Conservation (phyloP, 768 basidiomycete species). For the Boletus rubroflammeus region DNA sequence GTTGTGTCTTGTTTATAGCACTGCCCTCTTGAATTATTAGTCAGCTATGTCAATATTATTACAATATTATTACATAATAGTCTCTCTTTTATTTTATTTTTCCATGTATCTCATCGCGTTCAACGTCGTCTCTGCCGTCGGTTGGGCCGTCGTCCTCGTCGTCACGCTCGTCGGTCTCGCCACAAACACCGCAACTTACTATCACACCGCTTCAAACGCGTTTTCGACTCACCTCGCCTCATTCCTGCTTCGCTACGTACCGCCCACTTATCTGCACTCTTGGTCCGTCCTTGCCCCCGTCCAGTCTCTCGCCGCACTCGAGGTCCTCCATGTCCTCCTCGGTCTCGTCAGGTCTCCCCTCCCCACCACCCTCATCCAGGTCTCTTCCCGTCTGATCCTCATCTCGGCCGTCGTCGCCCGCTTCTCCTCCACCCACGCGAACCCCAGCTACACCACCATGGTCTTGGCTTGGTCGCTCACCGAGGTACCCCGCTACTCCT, state of each 20-base stretch:
- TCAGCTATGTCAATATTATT: slow-evolving; percentile 11
- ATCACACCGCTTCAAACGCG: slow-evolving; percentile 36
- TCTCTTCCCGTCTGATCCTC: slow-evolving; percentile 73
- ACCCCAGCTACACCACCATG: slow-evolving; percentile 87
- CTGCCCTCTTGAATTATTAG: not conserved
- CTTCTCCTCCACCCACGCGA: slow-evolving; percentile 48
- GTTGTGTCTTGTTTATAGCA: slow-evolving; percentile 25
- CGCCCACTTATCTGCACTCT: slow-evolving; percentile 48
- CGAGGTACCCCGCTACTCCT: slow-evolving; percentile 88
- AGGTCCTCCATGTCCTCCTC: slow-evolving; percentile 75
- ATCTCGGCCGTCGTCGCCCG: slow-evolving; percentile 72
- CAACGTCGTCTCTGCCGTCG: slow-evolving; percentile 69
- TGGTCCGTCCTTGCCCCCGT: slow-evolving; percentile 64
- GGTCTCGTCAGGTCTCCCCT: slow-evolving; percentile 79
- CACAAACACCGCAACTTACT: slow-evolving; percentile 9
- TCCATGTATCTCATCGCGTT: slow-evolving; percentile 67
- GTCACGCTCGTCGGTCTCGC: slow-evolving; percentile 47
- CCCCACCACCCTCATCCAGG: slow-evolving; percentile 73
- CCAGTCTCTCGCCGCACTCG: slow-evolving; percentile 80
- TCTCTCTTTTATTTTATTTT: too few relatives aligned
- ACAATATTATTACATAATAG: slow-evolving; percentile 10
- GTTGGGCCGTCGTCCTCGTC: slow-evolving; percentile 73
- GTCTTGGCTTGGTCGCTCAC: slow-evolving; percentile 89
- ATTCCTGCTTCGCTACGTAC: slow-evolving; percentile 37
- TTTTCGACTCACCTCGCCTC: slow-evolving; percentile 34